Conservation (phyloP, 2,329 filamentous ascomycete species). For the Alternaria dauci region DNA sequence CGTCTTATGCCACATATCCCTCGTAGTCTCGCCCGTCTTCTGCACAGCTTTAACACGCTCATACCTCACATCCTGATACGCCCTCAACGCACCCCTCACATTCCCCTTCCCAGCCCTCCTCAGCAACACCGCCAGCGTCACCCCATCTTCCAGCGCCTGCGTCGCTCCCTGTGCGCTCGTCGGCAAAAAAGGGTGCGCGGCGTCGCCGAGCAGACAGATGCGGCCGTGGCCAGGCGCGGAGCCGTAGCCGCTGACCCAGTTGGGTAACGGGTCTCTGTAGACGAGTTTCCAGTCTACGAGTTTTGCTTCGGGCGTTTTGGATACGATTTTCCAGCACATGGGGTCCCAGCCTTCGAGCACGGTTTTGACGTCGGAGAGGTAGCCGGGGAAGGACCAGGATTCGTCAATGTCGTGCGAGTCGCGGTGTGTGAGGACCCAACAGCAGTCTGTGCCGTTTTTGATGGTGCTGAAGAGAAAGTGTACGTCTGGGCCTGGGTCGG, state of each 20-base stretch:
- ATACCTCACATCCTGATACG: slow-evolving; percentile 48
- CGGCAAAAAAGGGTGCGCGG: slow-evolving; percentile 64
- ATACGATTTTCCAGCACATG: slow-evolving; percentile 46
- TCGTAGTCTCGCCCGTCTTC: slow-evolving; percentile 46
- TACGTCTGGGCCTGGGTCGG: slow-evolving; percentile 44
- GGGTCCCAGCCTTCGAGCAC: slow-evolving; percentile 48
- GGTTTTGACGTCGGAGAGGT: slow-evolving; percentile 43
- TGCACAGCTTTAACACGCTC: slow-evolving; percentile 46
- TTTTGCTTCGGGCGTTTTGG: slow-evolving; percentile 46
- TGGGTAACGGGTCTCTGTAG: slow-evolving; percentile 62
- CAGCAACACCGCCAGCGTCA: slow-evolving; percentile 40
- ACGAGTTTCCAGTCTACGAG: slow-evolving; percentile 65
- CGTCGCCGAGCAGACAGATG: slow-evolving; percentile 63
- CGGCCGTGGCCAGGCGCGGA: slow-evolving; percentile 45
- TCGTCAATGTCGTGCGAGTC: slow-evolving; percentile 48
- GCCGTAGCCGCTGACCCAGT: slow-evolving; percentile 61
- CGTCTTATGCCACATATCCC: slow-evolving; percentile 48
- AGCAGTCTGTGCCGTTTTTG: slow-evolving; percentile 49
- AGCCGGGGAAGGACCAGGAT: slow-evolving; percentile 49
- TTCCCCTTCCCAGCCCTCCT: slow-evolving; percentile 41
- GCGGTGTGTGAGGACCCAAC: slow-evolving; percentile 49
- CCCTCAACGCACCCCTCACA: slow-evolving; percentile 37
- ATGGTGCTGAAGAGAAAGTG: slow-evolving; percentile 52
- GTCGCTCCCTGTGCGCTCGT: slow-evolving; percentile 63
- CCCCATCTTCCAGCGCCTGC: slow-evolving; percentile 62